Conservation (phyloP, 2,329 filamentous ascomycete genomes). For the Stagonosporopsis cucurbitacearum region DNA sequence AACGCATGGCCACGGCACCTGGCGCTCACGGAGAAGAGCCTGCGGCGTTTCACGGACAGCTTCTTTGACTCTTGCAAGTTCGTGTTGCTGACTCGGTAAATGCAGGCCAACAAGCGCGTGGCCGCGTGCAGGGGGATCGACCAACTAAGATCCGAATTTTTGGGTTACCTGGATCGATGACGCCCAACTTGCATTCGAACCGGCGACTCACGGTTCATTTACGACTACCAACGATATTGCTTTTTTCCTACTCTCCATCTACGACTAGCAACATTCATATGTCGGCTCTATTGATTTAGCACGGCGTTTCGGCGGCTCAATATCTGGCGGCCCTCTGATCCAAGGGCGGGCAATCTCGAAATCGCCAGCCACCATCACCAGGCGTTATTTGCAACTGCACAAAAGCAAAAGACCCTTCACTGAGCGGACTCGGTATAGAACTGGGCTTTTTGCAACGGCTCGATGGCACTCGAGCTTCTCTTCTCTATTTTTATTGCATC, state of each 20-base stretch:
- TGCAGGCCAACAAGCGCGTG: slow-evolving; percentile 30
- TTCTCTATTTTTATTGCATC: slow-evolving; percentile 1
- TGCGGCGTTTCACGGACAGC: slow-evolving; percentile 18
- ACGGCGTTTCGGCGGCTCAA: slow-evolving; percentile 43
- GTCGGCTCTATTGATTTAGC: slow-evolving; percentile 42
- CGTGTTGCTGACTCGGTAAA: slow-evolving; percentile 32
- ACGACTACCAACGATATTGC: slow-evolving; percentile 17
- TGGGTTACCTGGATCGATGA: slow-evolving; percentile 18
- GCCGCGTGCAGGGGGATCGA: slow-evolving; percentile 33
- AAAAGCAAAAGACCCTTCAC: slow-evolving; percentile 43
- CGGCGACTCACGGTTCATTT: slow-evolving; percentile 18
- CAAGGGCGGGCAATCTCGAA: slow-evolving; percentile 33
- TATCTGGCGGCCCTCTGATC: slow-evolving; percentile 28
- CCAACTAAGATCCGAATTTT: slow-evolving; percentile 26
- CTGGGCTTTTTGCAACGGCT: slow-evolving; percentile 29
- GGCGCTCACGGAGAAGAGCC: slow-evolving; percentile 5
- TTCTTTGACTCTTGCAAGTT: slow-evolving; percentile 24
- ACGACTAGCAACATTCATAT: slow-evolving; percentile 21
- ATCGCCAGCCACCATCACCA: slow-evolving; percentile 27
- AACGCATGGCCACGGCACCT: slow-evolving; percentile 14
- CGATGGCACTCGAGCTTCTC: slow-evolving; percentile 22
- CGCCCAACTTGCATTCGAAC: slow-evolving; percentile 23
- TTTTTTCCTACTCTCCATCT: slow-evolving; percentile 19
- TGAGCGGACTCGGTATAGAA: slow-evolving; percentile 41
- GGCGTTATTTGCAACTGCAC: slow-evolving; percentile 31